These are phyloP conservation scores for Sherardia arvensis DNA, from an alignment of 257 asterid genomes.

Conservation along the genomic window DNA sequence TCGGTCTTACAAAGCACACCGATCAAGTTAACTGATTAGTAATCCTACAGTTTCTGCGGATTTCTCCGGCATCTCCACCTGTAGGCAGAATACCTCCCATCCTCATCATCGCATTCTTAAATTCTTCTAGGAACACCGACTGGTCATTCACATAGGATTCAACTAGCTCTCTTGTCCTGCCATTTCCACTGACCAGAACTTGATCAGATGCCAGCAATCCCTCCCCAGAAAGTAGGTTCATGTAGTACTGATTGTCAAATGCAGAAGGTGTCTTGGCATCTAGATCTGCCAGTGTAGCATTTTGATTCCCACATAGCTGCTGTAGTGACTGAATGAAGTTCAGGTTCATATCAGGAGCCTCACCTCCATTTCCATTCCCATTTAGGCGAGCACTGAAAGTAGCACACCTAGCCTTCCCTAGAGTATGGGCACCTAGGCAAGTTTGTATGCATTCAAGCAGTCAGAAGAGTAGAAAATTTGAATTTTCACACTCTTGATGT, in stretches of 20 bases:
- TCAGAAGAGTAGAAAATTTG: not conserved
- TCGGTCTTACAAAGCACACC: not conserved
- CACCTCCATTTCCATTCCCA: constrained; percentile 7
- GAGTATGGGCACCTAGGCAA: constrained; percentile 68
- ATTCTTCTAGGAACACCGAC: constrained; percentile 36
- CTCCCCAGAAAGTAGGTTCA: constrained; percentile 59
- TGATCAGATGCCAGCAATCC: constrained; percentile 70
- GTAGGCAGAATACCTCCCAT: constrained; percentile 53
- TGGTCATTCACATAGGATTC: constrained; percentile 34
- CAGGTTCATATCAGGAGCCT: constrained; percentile 28
- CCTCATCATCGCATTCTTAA: constrained; percentile 49
- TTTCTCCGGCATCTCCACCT: constrained; percentile 33
- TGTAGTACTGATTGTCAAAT: constrained; percentile 66
- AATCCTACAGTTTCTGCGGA: constrained; percentile 53
- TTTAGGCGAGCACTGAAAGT: constrained; percentile 45
- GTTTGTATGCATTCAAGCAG: not conserved
- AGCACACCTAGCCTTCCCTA: constrained; percentile 80
- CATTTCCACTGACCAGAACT: constrained; percentile 35
- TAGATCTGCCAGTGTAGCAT: constrained; percentile 54
- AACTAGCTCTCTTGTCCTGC: constrained; percentile 24
- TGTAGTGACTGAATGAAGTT: constrained; percentile 54
- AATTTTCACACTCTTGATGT: not conserved
- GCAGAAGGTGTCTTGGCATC: constrained; percentile 46
- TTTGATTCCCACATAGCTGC: constrained; percentile 41
- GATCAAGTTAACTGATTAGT: constrained; percentile 25